A percentile compares a stretch with the other conserved stretches of the same genome.
These are phyloP conservation scores for Clitopilus passeckerianus DNA, from an alignment of 768 basidiomycete genomes.

Conservation along the genomic window DNA sequence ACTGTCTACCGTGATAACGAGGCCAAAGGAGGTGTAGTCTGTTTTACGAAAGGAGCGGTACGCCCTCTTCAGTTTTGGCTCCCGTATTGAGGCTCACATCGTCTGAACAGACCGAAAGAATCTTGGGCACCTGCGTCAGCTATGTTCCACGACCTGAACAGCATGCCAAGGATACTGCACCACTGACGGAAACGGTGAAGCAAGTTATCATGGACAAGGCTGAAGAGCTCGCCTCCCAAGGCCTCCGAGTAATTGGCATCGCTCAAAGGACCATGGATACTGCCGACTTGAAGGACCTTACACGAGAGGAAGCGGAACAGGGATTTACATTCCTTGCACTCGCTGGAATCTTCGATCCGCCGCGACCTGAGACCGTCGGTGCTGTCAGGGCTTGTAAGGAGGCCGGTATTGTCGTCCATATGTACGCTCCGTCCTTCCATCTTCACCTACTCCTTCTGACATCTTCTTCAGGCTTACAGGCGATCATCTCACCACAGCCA, in stretches of 20 bases:
- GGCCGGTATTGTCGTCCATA: conserved; percentile 48
- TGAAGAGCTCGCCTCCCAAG: conserved; percentile 33
- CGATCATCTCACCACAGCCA: conserved; percentile 48
- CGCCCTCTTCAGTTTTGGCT: conserved; percentile 2
- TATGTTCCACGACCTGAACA: conserved; percentile 24
- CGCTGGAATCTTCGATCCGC: conserved; percentile 54
- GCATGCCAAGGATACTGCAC: conserved; percentile 14
- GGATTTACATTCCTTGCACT: conserved; percentile 47
- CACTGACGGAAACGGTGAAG: conserved; percentile 22
- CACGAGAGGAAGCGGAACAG: conserved; percentile 40
- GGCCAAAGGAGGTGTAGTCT: conserved; percentile 12
- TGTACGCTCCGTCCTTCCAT: conserved; percentile 14
- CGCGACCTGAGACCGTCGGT: conserved; percentile 45
- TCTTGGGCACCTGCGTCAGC: conserved; percentile 41
- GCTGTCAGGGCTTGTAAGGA: conserved; percentile 46
- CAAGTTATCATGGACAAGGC: conserved; percentile 24
- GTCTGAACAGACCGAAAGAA: conserved; percentile 29
- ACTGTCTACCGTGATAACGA: conserved; percentile 28
- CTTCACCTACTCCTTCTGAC: neutral
- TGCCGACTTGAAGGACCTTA: conserved; percentile 17
- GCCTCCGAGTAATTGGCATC: conserved; percentile 35
- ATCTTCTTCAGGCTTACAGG: conserved; percentile 41
- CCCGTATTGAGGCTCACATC: neutral
- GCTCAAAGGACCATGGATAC: conserved; percentile 18
- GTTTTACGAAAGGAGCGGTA: conserved; percentile 33